Base-by-base conservation (phyloP, 495 filamentous ascomycete genomes). In the Penicillium taxi region DNA sequence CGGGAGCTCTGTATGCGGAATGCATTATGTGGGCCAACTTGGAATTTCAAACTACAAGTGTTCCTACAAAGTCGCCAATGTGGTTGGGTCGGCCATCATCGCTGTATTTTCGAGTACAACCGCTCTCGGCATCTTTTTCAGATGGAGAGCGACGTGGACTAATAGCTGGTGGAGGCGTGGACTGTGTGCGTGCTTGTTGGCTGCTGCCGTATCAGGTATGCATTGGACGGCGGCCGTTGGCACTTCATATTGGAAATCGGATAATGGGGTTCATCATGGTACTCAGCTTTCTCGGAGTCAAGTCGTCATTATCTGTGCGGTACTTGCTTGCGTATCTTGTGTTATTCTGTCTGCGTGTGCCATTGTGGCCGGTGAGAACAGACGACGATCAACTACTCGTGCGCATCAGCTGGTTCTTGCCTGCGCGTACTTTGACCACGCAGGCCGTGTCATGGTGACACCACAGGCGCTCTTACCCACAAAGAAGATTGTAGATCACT, bases 21-120 rank as follows among this genome's bases (percentile, higher is more conserved):
- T 94, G 89, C 85, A 94, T 53, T 95, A 94, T 47, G 63, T 93
- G 28, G 86, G 86, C 17, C 84, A 93, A 50, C 70, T 81, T 9
- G 84, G 87, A 22, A 88, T 91, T 45, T 63, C 67, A 9, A 91
- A 94, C 55, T 95, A 94, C 50, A 45, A 47, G 5, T 75, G 79
- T 47, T 44, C 50, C 8, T 88, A 90, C 42, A 21, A 45, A 6
- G 44, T 58, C 8, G 57, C 53, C 4, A 73, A 77, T 49, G 70
- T 94, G n/a, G 57, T 78, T 6, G 86, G 77, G 2, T 75, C 89
- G 4, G 71, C 73, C 13, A 44, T 82, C 23, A 84, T 93, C 42
- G 85, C 87, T 11, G 66, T 82, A 3, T 66, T 74, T 25, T 82
- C 82, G 2, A 84, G 76, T 32, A 78, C 72, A 6, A 41, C 72